Evolutionary conservation across 1,284 basidiomycete genomes (phyloP), one percentile per base, ranked within the genome.

Genomic region (Heterobasidion parviporum): DNA sequence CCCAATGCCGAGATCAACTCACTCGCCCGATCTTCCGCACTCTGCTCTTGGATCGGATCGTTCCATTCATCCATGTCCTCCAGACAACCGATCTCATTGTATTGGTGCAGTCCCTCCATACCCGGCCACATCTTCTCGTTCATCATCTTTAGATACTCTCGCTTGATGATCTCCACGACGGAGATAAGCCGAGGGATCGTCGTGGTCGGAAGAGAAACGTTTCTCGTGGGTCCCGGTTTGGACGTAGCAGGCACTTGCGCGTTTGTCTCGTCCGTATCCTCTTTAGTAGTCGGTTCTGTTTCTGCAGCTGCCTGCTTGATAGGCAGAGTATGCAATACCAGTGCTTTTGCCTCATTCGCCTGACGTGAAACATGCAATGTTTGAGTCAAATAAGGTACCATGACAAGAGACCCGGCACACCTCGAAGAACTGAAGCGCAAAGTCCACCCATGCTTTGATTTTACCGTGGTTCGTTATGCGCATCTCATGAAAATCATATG

Each of bases 161-260:
- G 79, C 67, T 94, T 93, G 63, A 92, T 81, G 56, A 92, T 90
- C 69, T 94, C 92, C 0, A 83, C 85, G 4, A 92, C 85, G 0
- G 86, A 82, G 52, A 94, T 74, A 8, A 94, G 75, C 1, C 84
- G 80, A 0, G 89, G 82, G 6, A 85, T 79, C 8, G 78, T 74
- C 7, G 74, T 68, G 1, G 80, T 76, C 1, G 76, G 71, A 12
- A 70, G 53, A 48, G 62, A 58, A 53, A 68, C 50, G 35, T 60
- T 7, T 44, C 34, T 48, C 53, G 48, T 56, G 48, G 57, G 26
- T 50, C 9, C 54, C 54, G 26, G 34, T 41, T 44, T 45, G 20
- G 34, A 18, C 34, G 35, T 50, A 58, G 18, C 12, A 6, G 46
- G 6, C 9, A 60, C 56, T 16, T 43, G 33, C 5, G 52, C 26